These are phyloP conservation scores for Hylodesmum podocarpum DNA, from an alignment of 306 rosid species.

Conservation along the genomic window DNA sequence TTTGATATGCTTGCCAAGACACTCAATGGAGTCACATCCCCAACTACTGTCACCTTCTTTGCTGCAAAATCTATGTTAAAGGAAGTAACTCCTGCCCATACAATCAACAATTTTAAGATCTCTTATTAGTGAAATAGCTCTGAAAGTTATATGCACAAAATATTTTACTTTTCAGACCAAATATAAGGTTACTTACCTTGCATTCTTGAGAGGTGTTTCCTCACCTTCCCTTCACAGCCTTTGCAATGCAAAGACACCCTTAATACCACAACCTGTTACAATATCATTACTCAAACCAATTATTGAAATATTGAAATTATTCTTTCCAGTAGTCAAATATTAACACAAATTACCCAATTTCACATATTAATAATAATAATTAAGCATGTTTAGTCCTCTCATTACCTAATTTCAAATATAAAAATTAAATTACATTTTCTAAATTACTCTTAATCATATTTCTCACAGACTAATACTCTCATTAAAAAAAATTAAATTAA, in stretches of 20 bases:
- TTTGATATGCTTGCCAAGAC: conserved; percentile 81
- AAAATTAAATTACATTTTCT: too few relatives aligned
- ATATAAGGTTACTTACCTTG: conserved; percentile 49
- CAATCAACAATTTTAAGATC: background rate
- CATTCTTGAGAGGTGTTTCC: conserved; percentile 93
- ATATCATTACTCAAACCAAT: background rate
- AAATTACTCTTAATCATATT: too few relatives aligned
- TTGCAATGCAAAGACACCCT: conserved; percentile 95
- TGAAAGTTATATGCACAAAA: background rate
- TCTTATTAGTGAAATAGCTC: background rate
- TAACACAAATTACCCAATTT: too few relatives aligned
- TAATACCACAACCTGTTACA: conserved; percentile 71
- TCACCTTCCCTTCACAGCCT: conserved; percentile 93
- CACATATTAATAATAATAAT: too few relatives aligned
- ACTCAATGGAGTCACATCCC: conserved; percentile 70
- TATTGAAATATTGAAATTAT: background rate
- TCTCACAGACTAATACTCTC: too few relatives aligned
- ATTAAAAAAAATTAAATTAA: too few relatives aligned
- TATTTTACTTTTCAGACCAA: background rate
- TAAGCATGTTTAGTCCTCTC: too few relatives aligned
- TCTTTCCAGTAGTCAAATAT: too few relatives aligned
- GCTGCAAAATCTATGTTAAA: conserved; percentile 86
- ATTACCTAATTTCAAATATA: too few relatives aligned
- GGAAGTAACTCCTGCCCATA: conserved; percentile 73
- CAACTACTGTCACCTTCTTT: conserved; percentile 87